phyloP scores from a whole-genome alignment of 1,284 basidiomycete species.

The Kwoniella shivajii region DNA sequence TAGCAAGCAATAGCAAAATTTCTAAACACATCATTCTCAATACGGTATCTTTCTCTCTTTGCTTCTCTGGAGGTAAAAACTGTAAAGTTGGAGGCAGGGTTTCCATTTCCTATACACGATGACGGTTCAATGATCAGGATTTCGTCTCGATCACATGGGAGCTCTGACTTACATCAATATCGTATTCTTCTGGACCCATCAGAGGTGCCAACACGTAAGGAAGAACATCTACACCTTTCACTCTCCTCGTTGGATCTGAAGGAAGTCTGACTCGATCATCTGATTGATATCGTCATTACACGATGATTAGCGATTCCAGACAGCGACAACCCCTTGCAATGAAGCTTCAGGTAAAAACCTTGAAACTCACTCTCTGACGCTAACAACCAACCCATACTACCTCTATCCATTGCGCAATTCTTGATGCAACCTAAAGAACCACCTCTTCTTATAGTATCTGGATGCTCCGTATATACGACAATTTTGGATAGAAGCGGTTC shows the following conservation, averaged over 20 bases:
- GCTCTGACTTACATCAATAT: conserved; percentile 68
- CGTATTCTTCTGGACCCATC: conserved; percentile 91
- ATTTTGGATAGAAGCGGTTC: conserved; percentile 83
- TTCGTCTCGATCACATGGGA: conserved; percentile 12
- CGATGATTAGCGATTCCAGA: no score
- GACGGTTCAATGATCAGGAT: conserved; percentile 1
- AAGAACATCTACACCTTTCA: conserved; percentile 78
- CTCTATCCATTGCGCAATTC: conserved; percentile 53
- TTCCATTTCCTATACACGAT: conserved; percentile 73
- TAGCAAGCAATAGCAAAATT: conserved; percentile 83
- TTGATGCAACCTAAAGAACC: conserved; percentile 85
- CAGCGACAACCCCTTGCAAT: not conserved
- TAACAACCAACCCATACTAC: conserved; percentile 48
- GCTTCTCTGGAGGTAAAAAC: conserved; percentile 82
- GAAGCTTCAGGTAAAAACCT: not conserved
- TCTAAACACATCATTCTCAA: conserved; percentile 86
- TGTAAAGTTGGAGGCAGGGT: conserved; percentile 80
- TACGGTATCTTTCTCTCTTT: conserved; percentile 75
- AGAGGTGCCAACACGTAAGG: conserved; percentile 85
- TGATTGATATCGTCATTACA: no score
- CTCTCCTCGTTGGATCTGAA: conserved; percentile 53
- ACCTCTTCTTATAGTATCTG: conserved; percentile 77
- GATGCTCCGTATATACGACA: conserved; percentile 83
- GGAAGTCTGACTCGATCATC: conserved; percentile 52
- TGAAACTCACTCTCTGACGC: conserved; percentile 44